Conservation (phyloP, 1,139 yeast genomes). For the Kurtzmaniella quercitrusa region DNA sequence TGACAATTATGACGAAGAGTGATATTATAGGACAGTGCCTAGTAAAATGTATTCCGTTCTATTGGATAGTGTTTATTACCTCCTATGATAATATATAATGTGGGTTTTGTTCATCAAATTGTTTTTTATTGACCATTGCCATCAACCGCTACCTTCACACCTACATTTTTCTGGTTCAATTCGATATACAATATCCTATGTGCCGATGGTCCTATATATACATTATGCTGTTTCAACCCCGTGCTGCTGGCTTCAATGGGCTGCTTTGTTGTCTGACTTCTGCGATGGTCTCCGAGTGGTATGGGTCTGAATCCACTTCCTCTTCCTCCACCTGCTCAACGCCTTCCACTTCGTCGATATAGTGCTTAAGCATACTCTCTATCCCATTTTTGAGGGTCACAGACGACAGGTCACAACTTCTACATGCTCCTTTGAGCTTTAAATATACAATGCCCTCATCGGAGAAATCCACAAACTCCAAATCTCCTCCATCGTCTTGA, state of each 20-base stretch:
- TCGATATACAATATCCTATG: neutral
- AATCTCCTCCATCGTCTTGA: conserved; percentile 83
- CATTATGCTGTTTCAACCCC: neutral
- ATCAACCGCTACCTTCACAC: too few species aligned
- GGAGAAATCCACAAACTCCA: conserved; percentile 64
- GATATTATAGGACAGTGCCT: too few species aligned
- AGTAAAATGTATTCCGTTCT: too few species aligned
- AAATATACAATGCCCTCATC: conserved; percentile 65
- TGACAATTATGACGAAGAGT: too few species aligned
- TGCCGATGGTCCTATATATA: neutral
- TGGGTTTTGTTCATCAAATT: too few species aligned
- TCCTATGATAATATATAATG: too few species aligned
- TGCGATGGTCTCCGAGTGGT: neutral
- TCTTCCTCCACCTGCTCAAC: conserved; percentile 51
- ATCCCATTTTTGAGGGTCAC: conserved; percentile 76
- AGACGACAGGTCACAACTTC: conserved; percentile 72
- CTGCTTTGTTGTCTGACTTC: neutral
- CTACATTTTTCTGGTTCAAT: too few species aligned
- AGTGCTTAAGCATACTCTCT: conserved; percentile 76
- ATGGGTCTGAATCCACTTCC: conserved; percentile 1
- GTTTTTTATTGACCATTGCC: too few species aligned
- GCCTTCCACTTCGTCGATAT: conserved; percentile 70
- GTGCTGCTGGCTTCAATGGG: neutral
- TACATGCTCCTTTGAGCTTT: conserved; percentile 72
- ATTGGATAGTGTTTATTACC: too few species aligned